These are phyloP conservation scores for Scheffersomyces spartinae DNA, from an alignment of 805 yeast genomes.

Conservation along the genomic window DNA sequence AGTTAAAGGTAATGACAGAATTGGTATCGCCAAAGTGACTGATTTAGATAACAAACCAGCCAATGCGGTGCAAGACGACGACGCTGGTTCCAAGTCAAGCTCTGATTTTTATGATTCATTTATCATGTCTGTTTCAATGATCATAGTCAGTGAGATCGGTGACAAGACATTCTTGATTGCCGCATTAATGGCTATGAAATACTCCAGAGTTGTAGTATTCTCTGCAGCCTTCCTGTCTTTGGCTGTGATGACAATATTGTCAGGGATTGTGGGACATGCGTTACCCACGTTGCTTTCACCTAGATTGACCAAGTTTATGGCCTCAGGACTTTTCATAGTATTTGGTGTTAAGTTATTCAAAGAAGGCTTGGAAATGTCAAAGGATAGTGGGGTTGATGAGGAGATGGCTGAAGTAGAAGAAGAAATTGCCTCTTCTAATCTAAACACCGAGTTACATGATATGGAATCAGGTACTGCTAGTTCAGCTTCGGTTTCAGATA, in stretches of 20 bases:
- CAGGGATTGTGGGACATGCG: slow-evolving; percentile 87
- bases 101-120: slow-evolving; percentile 38
- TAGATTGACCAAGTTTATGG: slow-evolving; percentile 67
- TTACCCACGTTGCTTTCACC: slow-evolving; percentile 77
- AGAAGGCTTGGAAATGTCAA: slow-evolving; percentile 79
- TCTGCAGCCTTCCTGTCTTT: slow-evolving; percentile 78
- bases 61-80: slow-evolving; percentile 3
- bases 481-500: slow-evolving; percentile 1
- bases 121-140: slow-evolving; percentile 80
- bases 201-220: slow-evolving; percentile 75
- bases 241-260: slow-evolving; percentile 80
- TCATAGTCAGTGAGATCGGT: slow-evolving; percentile 89
- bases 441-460: slow-evolving; percentile 37
- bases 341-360: slow-evolving; percentile 66
- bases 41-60: neutral
- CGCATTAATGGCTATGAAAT: slow-evolving; percentile 96
- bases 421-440: slow-evolving; percentile 60
- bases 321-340: slow-evolving; percentile 68
- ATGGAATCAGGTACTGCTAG: slow-evolving; percentile 43
- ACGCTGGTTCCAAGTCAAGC: slow-evolving; percentile 2
- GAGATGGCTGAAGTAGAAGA: slow-evolving; percentile 96
- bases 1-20: no score
- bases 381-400: slow-evolving; percentile 80
- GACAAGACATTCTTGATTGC: slow-evolving; percentile 96
- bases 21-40: no score